These are phyloP conservation scores for Xylaria multiplex DNA, from an alignment of 2,329 filamentous ascomycete species.

Conservation along the genomic window DNA sequence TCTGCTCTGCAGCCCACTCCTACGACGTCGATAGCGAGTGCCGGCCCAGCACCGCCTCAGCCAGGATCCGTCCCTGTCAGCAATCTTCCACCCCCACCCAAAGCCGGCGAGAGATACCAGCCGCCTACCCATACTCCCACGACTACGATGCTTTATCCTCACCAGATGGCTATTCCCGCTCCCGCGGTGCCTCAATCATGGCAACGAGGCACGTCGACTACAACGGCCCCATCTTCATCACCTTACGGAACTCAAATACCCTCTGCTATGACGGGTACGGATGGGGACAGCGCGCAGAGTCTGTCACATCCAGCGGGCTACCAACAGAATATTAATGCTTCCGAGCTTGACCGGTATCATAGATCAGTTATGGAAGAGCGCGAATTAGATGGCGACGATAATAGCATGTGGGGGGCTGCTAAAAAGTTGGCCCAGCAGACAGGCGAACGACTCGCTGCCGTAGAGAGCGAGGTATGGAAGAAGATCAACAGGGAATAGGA, in stretches of 20 bases:
- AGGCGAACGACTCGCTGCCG: conserved; percentile 66
- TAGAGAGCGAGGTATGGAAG: conserved; percentile 71
- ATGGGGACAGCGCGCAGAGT: conserved; percentile 27
- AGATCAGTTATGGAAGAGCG: conserved; percentile 53
- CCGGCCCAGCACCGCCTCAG: conserved; percentile 64
- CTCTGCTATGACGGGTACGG: conserved; percentile 39
- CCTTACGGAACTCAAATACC: conserved; percentile 43
- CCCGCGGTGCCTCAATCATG: conserved; percentile 54
- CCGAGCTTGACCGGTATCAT: conserved; percentile 62
- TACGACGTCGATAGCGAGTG: conserved; percentile 48
- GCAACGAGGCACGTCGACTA: conserved; percentile 59
- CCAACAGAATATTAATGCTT: conserved; percentile 64
- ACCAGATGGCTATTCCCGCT: conserved; percentile 63
- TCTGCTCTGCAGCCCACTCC: conserved; percentile 55
- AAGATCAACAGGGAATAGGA: conserved; percentile 67
- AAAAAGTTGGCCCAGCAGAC: conserved; percentile 68
- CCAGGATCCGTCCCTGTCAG: conserved; percentile 63
- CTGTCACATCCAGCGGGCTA: conserved; percentile 65
- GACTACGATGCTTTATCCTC: conserved; percentile 52
- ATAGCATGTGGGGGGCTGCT: conserved; percentile 64
- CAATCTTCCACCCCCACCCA: conserved; percentile 62
- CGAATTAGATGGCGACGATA: conserved; percentile 44
- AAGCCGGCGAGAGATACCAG: conserved; percentile 57
- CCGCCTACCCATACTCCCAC: conserved; percentile 49
- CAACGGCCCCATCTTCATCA: conserved; percentile 47